Evolutionary conservation across 495 filamentous ascomycete genomes (phyloP).

Genomic region (Penicillium fimorum): DNA sequence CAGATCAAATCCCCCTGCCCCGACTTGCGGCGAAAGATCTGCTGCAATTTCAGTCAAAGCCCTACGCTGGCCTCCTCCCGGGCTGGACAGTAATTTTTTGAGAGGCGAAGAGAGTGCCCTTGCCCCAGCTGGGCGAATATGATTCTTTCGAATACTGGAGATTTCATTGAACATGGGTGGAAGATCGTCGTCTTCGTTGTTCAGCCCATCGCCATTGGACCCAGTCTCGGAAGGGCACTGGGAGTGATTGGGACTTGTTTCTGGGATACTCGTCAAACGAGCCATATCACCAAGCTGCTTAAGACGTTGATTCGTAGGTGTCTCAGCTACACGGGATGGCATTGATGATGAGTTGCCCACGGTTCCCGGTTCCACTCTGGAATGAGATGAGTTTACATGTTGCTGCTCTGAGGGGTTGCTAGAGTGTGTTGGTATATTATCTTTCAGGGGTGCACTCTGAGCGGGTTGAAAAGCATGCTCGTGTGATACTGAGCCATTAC

Average conservation of each 20-base stretch:
- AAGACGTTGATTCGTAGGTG: conserved; percentile 34
- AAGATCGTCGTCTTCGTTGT: conserved; percentile 46
- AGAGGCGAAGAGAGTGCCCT: conserved; percentile 33
- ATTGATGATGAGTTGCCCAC: conserved; percentile 41
- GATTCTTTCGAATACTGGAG: conserved; percentile 19
- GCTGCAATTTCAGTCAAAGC: conserved; percentile 48
- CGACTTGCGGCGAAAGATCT: conserved; percentile 42
- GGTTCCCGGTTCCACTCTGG: conserved; percentile 8
- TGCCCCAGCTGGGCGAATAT: conserved; percentile 23
- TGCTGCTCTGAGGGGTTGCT: conserved; percentile 15
- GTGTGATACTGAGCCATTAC: conserved; percentile 6
- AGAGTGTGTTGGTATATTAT: conserved; percentile 14
- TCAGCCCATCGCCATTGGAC: conserved; percentile 27
- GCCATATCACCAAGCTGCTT: conserved; percentile 29
- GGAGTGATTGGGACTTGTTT: conserved; percentile 41
- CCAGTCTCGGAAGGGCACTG: conserved; percentile 29
- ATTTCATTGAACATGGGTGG: conserved; percentile 33
- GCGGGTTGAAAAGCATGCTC: background rate
- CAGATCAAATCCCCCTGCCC: conserved; percentile 35
- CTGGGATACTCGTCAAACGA: conserved; percentile 39
- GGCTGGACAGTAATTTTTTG: conserved; percentile 41
- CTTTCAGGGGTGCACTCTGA: conserved; percentile 11
- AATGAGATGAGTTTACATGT: background rate
- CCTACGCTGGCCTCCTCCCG: conserved; percentile 44
- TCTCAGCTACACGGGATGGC: conserved; percentile 43